Percentiles rank a stretch among this genome's conserved stretches.
These are phyloP conservation scores for Ceratobasidium sp. DNA, from an alignment of 1,284 basidiomycete species.

Conservation along the genomic window DNA sequence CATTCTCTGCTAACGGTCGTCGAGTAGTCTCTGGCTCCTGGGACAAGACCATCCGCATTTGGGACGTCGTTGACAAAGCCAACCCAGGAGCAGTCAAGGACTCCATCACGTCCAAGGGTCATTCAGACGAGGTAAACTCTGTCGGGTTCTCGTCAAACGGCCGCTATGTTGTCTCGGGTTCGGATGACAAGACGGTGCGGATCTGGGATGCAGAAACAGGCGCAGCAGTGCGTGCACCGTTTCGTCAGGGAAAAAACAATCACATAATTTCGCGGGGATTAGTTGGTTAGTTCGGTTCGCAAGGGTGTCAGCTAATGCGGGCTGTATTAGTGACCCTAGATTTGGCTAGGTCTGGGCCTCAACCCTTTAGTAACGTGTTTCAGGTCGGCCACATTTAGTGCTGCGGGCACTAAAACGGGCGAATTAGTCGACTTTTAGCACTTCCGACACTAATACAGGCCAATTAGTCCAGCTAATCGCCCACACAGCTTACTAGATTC, in stretches of 20 bases:
- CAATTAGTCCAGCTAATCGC: neutral
- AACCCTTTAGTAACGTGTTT: too few relatives aligned
- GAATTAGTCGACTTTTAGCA: neutral
- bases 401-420: neutral
- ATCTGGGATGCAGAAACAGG: neutral
- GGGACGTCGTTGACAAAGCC: conserved; percentile 35
- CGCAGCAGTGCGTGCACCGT: neutral
- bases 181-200: conserved; percentile 11
- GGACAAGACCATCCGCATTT: conserved; percentile 42
- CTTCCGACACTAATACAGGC: neutral
- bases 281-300: too few relatives aligned
- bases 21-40: conserved; percentile 35
- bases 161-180: conserved; percentile 21
- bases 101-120: neutral
- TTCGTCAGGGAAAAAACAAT: neutral
- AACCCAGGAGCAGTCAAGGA: neutral
- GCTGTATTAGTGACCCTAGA: too few relatives aligned
- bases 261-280: neutral
- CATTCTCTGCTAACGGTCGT: conserved; percentile 45
- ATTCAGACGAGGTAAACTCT: neutral
- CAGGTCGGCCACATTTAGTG: too few relatives aligned
- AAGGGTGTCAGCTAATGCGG: too few relatives aligned
- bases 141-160: conserved; percentile 42
- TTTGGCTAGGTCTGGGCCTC: too few relatives aligned
- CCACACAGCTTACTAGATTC: neutral